These are phyloP conservation scores for Chenopodium suecicum DNA, from an alignment of 148 eudicot species.

Conservation along the genomic window DNA sequence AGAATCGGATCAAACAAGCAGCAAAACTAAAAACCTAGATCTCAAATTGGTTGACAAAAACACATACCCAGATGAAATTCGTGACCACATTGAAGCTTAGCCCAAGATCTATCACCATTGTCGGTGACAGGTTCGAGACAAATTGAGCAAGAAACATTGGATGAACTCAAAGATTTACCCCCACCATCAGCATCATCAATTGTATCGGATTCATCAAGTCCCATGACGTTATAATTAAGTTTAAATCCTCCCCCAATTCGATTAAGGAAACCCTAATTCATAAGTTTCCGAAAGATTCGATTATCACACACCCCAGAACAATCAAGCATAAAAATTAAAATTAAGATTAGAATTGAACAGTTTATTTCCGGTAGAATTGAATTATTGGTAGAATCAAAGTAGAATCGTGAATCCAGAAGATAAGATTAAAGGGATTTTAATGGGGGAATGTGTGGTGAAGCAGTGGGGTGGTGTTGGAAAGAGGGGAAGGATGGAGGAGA, in stretches of 20 bases:
- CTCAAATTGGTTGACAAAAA: background rate
- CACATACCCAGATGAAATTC: conserved; percentile 85
- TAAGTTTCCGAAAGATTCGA: background rate
- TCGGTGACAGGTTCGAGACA: conserved; percentile 73
- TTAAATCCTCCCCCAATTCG: conserved; percentile 18
- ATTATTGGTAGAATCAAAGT: background rate
- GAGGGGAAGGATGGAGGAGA: background rate
- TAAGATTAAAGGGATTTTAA: background rate
- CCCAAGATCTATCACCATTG: conserved; percentile 78
- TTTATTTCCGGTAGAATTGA: too few species aligned
- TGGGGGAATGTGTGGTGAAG: conserved; percentile 25
- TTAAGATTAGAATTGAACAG: background rate
- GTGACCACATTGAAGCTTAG: conserved; percentile 92
- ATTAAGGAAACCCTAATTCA: background rate
- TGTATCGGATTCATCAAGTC: conserved; percentile 53
- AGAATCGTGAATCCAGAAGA: background rate
- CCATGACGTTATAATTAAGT: conserved; percentile 36
- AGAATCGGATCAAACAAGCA: background rate
- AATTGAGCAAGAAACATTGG: conserved; percentile 68
- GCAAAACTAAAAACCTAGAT: conserved; percentile 4
- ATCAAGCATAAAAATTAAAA: background rate
- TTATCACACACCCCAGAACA: background rate
- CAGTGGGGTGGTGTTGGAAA: conserved; percentile 4
- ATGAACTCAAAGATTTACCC: conserved; percentile 33
- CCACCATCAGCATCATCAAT: conserved; percentile 40